Evolutionary conservation across 2,329 filamentous ascomycete genomes (phyloP), one percentile per base, ranked within the genome.

Genomic region (Talaromyces atroroseus): DNA sequence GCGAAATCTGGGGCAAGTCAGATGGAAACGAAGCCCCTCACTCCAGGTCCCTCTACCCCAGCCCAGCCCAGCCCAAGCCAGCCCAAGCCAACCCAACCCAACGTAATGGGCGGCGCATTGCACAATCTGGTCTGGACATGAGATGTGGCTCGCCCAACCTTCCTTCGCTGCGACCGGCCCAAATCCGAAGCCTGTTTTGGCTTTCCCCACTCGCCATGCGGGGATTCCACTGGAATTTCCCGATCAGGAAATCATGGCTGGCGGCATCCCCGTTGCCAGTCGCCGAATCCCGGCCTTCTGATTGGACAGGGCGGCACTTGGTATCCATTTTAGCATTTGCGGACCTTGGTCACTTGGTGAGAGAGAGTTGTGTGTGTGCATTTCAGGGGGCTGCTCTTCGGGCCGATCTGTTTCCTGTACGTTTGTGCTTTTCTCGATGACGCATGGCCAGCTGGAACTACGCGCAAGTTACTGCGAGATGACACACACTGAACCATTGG

Each of bases 211-310:
- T 12, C 12, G 18, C 40, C 42, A 40, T 52, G 50, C 50, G 50
- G 50, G 51, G 51, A 36, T 47, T 26, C 20, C 10, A 34, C 38
- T n/a, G 10, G 34, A 47, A 53, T 53, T 53, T 16, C 51, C 51
- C 26, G 7, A 38, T 24, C 14, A 11, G 42, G 51, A 46, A 53
- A 38, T 46, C 29, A 29, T 6, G 20, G 10, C 18, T 23, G 20
- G 11, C 44, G 18, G 40, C 16, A 21, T 4, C 20, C 29, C 36
- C 24, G 36, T 52, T 52, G 36, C 24, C 32, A 38, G 40, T 42
- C 18, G n/a, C 42, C 36, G 10, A 38, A 47, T 16, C 51, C 32
- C 51, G 51, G 51, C 18, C 20, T 11, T 18, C 18, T 53, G 5
- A 47, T 47, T 53, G 42, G 51, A 8, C 29, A 6, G 6, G n/a